Evolutionary conservation across 345 rosid species (phyloP).

Genomic region (Hevea brasiliensis): DNA sequence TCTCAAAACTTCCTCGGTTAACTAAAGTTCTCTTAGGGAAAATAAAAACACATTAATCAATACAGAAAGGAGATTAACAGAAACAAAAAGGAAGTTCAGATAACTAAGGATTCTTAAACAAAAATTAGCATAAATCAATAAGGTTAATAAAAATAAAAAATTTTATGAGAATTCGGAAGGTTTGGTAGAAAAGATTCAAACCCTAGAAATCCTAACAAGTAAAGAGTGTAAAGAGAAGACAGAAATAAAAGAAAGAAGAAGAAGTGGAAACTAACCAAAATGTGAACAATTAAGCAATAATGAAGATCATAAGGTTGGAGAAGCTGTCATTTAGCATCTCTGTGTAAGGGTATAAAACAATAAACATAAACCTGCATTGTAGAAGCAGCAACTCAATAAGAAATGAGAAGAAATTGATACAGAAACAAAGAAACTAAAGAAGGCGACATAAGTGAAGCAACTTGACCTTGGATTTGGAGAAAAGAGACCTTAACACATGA

Average conservation of each 20-base stretch:
- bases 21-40: too few species aligned
- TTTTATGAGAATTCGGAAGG: neutral
- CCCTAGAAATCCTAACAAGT: neutral
- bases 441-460: conserved; percentile 1
- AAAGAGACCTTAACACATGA: neutral
- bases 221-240: neutral
- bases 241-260: neutral
- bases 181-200: neutral
- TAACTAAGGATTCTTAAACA: neutral
- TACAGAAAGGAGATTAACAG: neutral
- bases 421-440: neutral
- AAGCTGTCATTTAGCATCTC: conserved; percentile 17
- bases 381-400: conserved; percentile 2
- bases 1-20: too few species aligned
- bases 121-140: neutral
- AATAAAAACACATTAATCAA: too few species aligned
- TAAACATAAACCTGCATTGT: conserved; percentile 22
- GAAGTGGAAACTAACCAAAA: conserved; percentile 28
- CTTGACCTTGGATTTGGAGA: conserved; percentile 21
- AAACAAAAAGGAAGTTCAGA: too few species aligned
- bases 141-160: neutral
- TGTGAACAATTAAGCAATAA: neutral
- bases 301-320: conserved; percentile 18
- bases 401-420: too few species aligned
- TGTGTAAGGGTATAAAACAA: conserved; percentile 12